Evolutionary conservation across 192 early-diverging fungal genomes (phyloP).

Genomic region (Coemansia sp.): DNA sequence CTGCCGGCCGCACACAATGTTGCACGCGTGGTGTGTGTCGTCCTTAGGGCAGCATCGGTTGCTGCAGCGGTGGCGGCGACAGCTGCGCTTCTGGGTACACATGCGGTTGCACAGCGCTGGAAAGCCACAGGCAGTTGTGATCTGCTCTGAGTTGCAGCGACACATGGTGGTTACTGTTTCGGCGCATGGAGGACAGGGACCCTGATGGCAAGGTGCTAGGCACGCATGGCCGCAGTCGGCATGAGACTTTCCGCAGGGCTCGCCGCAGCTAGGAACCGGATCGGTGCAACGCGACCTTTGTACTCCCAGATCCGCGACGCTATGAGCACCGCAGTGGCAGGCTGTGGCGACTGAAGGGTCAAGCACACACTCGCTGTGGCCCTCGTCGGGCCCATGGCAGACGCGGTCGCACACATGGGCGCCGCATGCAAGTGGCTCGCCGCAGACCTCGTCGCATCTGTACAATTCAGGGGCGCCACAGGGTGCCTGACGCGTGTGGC

Average conservation of each 20-base stretch:
- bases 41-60: conserved; percentile 63
- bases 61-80: conserved; percentile 73
- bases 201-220: conserved; percentile 60
- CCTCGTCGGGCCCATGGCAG: conserved; percentile 54
- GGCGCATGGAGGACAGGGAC: conserved; percentile 65
- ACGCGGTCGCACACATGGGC: conserved; percentile 61
- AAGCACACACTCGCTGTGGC: conserved; percentile 31
- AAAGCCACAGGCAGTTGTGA: conserved; percentile 33
- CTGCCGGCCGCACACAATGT: conserved; percentile 66
- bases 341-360: conserved; percentile 26
- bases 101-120: conserved; percentile 61
- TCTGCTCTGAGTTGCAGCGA: conserved; percentile 60
- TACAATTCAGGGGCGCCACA: conserved; percentile 58
- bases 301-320: conserved; percentile 18
- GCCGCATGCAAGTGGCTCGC: conserved; percentile 56
- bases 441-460: conserved; percentile 35
- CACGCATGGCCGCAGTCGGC: conserved; percentile 63
- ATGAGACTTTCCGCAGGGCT: conserved; percentile 19
- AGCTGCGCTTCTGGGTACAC: conserved; percentile 62
- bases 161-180: conserved; percentile 57
- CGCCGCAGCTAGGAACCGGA: conserved; percentile 48
- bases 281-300: conserved; percentile 41
- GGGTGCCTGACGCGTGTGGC: conserved; percentile 52
- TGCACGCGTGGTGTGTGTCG: conserved; percentile 61
- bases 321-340: conserved; percentile 42